Evolutionary conservation across 1,139 yeast genomes (phyloP), one percentile per base, ranked within the genome.

Genomic region (Magnusiomyces suaveolens): DNA sequence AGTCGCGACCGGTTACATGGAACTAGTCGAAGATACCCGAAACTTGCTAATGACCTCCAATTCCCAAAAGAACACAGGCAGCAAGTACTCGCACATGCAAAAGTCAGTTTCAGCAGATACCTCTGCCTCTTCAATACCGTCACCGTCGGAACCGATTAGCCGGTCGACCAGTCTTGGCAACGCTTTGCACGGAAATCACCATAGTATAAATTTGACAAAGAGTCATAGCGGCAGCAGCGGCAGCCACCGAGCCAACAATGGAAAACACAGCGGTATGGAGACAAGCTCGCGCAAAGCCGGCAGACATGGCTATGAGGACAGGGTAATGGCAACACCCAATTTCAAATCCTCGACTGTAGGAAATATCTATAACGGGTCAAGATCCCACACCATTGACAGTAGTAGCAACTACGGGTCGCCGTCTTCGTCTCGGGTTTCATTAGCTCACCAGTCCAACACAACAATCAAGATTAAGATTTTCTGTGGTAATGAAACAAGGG

Each of bases 401-500:
- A 20, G 25, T n/a, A 41, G 44, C 25, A 18, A 41, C 25, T 41
- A 41, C 20, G 44, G 20, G 10, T 41, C 44, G 10, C 6, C 44
- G 3, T 4, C n/a, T 12, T 44, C 47, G 2, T 44, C 47, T 8
- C 47, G 44, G 4, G 44, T 25, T 41, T 41, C 44, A 6, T 21
- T 46, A 46, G 24, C 33, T 16, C 2, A 36, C 2, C 48, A 2
- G 10, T 3, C 29, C 18, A 26, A 10, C 29, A 2, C 38, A 12
- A 20, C 16, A 1, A 50, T 56, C 26, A 56, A 56, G 47, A 46
- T 56, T 10, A 56, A 56, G 43, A 53, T 56, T 1, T 55, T 49
- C 38, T 50, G 41, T 38, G 48, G 47, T n/a, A 54, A 49, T n/a
- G 56, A 56, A 6, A 56, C 53, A 25, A 50, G 58, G 20, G 54